Evolutionary conservation across 345 rosid genomes (phyloP).

Genomic region (Draba incana): DNA sequence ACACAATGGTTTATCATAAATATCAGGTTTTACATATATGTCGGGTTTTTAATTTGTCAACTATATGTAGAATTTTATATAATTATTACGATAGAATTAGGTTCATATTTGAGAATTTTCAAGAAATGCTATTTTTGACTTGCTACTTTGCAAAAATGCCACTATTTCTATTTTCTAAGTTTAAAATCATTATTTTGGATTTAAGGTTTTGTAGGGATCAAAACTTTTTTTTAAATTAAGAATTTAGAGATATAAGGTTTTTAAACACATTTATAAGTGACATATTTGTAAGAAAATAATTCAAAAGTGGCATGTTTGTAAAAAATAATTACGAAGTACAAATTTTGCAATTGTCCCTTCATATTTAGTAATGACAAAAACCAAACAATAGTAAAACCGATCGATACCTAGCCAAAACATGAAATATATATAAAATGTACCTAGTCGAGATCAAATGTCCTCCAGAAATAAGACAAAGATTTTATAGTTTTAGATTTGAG

Average conservation of each 20-base stretch:
- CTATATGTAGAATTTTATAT: background rate
- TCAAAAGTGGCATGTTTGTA: too few relatives aligned
- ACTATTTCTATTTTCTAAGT: too few relatives aligned
- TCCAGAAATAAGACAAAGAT: background rate
- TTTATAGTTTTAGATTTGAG: slow-evolving; percentile 4
- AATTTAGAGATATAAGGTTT: too few relatives aligned
- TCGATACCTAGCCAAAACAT: background rate
- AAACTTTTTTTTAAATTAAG: too few relatives aligned
- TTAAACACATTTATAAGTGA: too few relatives aligned
- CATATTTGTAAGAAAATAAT: too few relatives aligned
- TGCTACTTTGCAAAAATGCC: too few relatives aligned
- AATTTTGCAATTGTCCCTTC: background rate
- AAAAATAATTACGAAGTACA: too few relatives aligned
- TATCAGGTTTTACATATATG: background rate
- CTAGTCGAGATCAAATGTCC: slow-evolving; percentile 14
- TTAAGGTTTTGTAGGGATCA: too few relatives aligned
- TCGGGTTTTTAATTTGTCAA: too few relatives aligned
- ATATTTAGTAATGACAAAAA: slow-evolving; percentile 1
- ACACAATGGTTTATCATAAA: slow-evolving; percentile 16
- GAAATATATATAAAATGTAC: background rate
- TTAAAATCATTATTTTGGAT: too few relatives aligned
- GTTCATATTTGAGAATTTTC: background rate
- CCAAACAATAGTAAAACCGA: background rate
- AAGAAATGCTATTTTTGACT: too few relatives aligned
- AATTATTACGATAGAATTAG: background rate